These are phyloP conservation scores for Cucumis hystrix DNA, from an alignment of 306 rosid genomes.

Conservation along the genomic window DNA sequence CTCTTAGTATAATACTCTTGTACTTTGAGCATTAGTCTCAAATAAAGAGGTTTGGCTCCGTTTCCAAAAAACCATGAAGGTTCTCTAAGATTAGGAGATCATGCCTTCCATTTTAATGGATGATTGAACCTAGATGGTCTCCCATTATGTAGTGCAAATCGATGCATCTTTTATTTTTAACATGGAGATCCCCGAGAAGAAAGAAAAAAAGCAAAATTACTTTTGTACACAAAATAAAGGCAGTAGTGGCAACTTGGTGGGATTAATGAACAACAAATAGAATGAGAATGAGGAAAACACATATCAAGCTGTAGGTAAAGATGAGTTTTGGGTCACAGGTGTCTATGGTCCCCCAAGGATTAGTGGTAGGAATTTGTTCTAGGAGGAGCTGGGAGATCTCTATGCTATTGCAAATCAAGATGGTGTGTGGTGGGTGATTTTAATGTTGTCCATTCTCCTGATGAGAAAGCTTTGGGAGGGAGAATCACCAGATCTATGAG, in stretches of 20 bases:
- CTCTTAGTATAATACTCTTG: too few relatives aligned
- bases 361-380: too few relatives aligned
- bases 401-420: too few relatives aligned
- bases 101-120: background rate
- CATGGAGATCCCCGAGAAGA: background rate
- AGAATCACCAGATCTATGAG: too few relatives aligned
- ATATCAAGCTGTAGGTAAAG: background rate
- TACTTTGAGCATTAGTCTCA: too few relatives aligned
- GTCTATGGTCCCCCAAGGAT: too few relatives aligned
- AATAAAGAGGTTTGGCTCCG: too few relatives aligned
- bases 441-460: too few relatives aligned
- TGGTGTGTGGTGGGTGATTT: too few relatives aligned
- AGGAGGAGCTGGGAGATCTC: too few relatives aligned
- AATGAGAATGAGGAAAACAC: background rate
- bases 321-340: background rate
- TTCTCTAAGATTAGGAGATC: background rate
- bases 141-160: background rate
- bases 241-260: background rate
- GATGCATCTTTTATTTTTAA: background rate
- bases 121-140: background rate
- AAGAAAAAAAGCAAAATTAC: background rate
- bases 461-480: too few relatives aligned
- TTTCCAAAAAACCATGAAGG: background rate
- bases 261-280: background rate
- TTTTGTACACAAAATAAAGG: background rate